Percentiles rank a stretch among this genome's conserved stretches.
phyloP scores from a whole-genome alignment of 1,284 basidiomycete genomes.

The Leccinum fuscescens region DNA sequence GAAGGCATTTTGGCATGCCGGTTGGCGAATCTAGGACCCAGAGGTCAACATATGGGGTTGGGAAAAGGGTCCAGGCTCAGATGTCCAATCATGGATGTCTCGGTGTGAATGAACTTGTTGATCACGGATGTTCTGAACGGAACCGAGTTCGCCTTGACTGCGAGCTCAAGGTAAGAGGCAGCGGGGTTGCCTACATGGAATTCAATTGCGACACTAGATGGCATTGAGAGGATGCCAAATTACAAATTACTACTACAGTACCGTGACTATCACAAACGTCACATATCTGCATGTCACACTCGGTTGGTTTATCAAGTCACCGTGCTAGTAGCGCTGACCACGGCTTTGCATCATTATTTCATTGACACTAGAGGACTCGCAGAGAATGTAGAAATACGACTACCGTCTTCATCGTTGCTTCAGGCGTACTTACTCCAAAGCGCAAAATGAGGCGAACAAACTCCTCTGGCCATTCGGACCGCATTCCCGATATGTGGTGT shows the following conservation, averaged over 20 bases:
- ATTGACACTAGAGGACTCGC: neutral
- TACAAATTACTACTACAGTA: no score
- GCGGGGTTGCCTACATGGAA: no score
- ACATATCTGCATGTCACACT: neutral
- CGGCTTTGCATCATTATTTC: neutral
- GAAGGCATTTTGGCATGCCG: neutral
- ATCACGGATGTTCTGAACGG: neutral
- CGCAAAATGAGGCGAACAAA: no score
- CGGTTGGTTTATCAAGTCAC: neutral
- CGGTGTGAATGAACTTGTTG: neutral
- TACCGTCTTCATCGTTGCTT: neutral
- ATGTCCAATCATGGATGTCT: neutral
- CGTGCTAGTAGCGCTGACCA: neutral
- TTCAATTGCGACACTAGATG: no score
- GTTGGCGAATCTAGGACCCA: neutral
- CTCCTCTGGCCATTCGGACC: neutral
- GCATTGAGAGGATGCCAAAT: no score
- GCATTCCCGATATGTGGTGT: neutral
- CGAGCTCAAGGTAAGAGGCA: neutral
- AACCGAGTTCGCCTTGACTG: neutral
- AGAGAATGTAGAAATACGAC: neutral
- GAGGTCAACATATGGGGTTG: neutral
- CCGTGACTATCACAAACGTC: neutral
- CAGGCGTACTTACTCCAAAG: no score
- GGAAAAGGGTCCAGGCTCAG: neutral